Conservation (phyloP, 371 early-diverging fungal genomes). For the Lichtheimia corymbifera region DNA sequence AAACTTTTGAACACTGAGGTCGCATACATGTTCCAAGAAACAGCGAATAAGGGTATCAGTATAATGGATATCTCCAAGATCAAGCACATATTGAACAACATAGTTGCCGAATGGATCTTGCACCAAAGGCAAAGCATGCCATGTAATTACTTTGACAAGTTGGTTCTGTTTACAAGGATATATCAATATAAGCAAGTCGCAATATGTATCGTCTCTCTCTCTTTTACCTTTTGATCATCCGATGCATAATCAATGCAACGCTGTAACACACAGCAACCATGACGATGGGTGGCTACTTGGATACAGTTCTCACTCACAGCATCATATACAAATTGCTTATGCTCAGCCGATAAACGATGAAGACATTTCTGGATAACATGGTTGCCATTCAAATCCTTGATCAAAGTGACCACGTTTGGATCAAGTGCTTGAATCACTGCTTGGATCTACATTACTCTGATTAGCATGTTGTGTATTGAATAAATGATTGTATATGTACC, state of each 20-base stretch:
- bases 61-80: slow-evolving; percentile 67
- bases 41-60: slow-evolving; percentile 72
- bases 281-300: slow-evolving; percentile 91
- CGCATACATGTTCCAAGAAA: slow-evolving; percentile 78
- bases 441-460: slow-evolving; percentile 50
- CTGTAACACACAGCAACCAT: slow-evolving; percentile 98
- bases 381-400: slow-evolving; percentile 97
- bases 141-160: slow-evolving; percentile 75
- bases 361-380: slow-evolving; percentile 98
- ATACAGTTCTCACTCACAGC: slow-evolving; percentile 83
- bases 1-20: slow-evolving; percentile 87
- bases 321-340: slow-evolving; percentile 89
- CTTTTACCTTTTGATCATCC: slow-evolving; percentile 56
- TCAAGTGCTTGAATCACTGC: slow-evolving; percentile 73
- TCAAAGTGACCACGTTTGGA: slow-evolving; percentile 78
- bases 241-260: slow-evolving; percentile 91
- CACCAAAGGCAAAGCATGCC: slow-evolving; percentile 77
- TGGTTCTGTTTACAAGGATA: slow-evolving; percentile 30
- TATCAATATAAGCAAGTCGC: not conserved
- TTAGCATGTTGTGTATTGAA: not conserved
- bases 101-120: slow-evolving; percentile 98
- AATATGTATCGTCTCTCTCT: not conserved
- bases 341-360: slow-evolving; percentile 63
- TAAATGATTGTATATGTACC: slow-evolving; percentile 22
- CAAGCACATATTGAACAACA: slow-evolving; percentile 95